These are phyloP conservation scores for Rhodotorula sp. DNA, from an alignment of 1,284 basidiomycete genomes.

Conservation along the genomic window DNA sequence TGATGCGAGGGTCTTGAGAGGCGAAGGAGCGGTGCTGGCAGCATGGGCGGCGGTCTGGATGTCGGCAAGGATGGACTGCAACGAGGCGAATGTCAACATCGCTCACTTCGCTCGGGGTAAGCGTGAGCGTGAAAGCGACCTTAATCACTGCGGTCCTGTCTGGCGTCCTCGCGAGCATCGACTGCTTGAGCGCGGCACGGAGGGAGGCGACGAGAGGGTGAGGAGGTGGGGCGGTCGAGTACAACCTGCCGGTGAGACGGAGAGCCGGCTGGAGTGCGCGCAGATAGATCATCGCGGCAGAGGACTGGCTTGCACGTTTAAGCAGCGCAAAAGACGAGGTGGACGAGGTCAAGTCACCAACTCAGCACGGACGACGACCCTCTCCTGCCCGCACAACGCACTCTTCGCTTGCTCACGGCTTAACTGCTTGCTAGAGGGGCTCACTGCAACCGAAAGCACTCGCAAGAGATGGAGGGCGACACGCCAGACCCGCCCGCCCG, in stretches of 20 bases:
- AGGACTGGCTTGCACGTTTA: neutral
- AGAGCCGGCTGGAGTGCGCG: neutral
- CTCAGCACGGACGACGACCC: no score
- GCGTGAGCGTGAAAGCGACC: neutral
- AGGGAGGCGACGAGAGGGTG: conserved; percentile 24
- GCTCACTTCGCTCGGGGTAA: neutral
- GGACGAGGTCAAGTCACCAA: no score
- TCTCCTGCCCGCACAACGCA: no score
- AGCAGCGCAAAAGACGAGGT: neutral
- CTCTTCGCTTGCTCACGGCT: no score
- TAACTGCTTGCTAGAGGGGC: no score
- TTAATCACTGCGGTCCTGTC: conserved; percentile 23
- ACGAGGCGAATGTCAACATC: neutral
- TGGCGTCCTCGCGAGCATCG: conserved; percentile 28
- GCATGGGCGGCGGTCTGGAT: conserved; percentile 29
- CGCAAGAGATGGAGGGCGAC: no score
- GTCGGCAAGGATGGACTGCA: conserved; percentile 32
- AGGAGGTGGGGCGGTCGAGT: conserved; percentile 5
- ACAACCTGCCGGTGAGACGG: neutral
- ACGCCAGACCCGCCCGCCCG: no score
- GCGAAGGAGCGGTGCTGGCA: conserved; percentile 18
- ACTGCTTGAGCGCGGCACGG: conserved; percentile 25
- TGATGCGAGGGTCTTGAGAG: conserved; percentile 22
- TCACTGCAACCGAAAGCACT: no score
- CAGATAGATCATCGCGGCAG: neutral